These are phyloP conservation scores for Hymenoscyphus linearis DNA, from an alignment of 2,329 filamentous ascomycete species.

Conservation along the genomic window DNA sequence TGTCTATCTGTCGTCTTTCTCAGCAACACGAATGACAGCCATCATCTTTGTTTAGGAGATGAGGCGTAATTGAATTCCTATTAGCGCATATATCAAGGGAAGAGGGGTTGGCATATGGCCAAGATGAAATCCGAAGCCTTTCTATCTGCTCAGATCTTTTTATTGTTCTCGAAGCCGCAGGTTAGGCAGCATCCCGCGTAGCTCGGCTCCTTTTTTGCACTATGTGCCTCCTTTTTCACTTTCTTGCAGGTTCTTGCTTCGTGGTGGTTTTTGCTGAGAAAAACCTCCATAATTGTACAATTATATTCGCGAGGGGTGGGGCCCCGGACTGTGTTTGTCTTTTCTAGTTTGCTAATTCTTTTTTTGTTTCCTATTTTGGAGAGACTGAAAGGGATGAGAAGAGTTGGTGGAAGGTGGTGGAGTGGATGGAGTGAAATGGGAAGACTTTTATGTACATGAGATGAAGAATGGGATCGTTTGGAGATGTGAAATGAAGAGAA, in stretches of 20 bases:
- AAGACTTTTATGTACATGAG: slow-evolving; percentile 16
- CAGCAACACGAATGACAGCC: not conserved
- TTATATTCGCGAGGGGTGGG: slow-evolving; percentile 11
- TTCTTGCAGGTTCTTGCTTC: slow-evolving; percentile 11
- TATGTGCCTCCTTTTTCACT: slow-evolving; percentile 8
- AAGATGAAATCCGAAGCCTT: not conserved
- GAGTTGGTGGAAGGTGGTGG: not conserved
- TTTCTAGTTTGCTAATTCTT: slow-evolving; percentile 8
- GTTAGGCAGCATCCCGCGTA: slow-evolving; percentile 9
- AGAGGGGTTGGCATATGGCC: slow-evolving; percentile 8
- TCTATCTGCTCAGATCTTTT: slow-evolving; percentile 2
- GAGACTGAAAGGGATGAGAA: not conserved
- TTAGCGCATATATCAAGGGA: slow-evolving; percentile 14
- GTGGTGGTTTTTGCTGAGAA: slow-evolving; percentile 1
- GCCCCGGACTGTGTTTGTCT: slow-evolving; percentile 4
- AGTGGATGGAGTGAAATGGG: not conserved
- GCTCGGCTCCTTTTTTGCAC: slow-evolving; percentile 5
- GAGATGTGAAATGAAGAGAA: not conserved
- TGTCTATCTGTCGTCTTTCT: slow-evolving; percentile 8
- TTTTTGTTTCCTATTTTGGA: slow-evolving; percentile 5
- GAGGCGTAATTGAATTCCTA: slow-evolving; percentile 17
- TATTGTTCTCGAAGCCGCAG: slow-evolving; percentile 13
- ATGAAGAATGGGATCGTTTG: slow-evolving; percentile 1
- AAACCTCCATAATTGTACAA: slow-evolving; percentile 20
- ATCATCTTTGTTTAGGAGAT: not conserved